Base-by-base conservation (phyloP, 352 stramenopile genomes). In the Phytophthora pseudosyringae region DNA sequence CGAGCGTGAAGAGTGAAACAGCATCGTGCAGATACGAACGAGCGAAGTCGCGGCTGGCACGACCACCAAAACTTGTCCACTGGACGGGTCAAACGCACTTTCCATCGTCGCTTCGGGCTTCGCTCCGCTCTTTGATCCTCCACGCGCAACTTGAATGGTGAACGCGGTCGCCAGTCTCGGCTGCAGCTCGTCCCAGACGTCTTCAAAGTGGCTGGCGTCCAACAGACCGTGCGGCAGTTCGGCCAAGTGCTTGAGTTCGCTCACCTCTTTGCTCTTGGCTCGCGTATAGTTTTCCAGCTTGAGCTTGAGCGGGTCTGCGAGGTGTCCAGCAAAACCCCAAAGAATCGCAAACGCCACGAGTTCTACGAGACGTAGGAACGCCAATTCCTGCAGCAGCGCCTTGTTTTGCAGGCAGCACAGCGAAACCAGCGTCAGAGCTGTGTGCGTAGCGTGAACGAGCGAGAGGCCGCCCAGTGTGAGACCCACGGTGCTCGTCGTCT, bases 241-340 rank as follows among this genome's bases (percentile, higher is more conserved):
- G 2, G 43, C 41, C 13, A 83, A 43, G 25, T 76, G 67, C 11
- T 75, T 80, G 1, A 75, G 59, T 16, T 83, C 72, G 7, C 54
- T 59, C 9, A 67, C 56, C 7, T 71, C 64, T 40, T 89, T 86
- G 13, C 72, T 53, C 12, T 86, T 68, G 1, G 59, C 41, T 21
- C 74, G 75, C 7, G 89, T 26, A 35, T 73, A 75, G 25, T 71
- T 73, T 29, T 91, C 82, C 11, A 91, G 43, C 25, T 89, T 89
- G 21, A 74, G 61, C 11, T 75, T 74, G 9, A 67, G 52, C 0
- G 65, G 13, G 21, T 87, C 78, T 6, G 29, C 28, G 0, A 88
- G 33, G n/a, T 89, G 82, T 0, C 80, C 78, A 4, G 54, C 29
- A 43, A 86, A 78, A 0, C 78, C 80, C 80, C 78, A 91, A 0